phyloP scores from a whole-genome alignment of 2,329 filamentous ascomycete species.

The Tolypocladium sp. region DNA sequence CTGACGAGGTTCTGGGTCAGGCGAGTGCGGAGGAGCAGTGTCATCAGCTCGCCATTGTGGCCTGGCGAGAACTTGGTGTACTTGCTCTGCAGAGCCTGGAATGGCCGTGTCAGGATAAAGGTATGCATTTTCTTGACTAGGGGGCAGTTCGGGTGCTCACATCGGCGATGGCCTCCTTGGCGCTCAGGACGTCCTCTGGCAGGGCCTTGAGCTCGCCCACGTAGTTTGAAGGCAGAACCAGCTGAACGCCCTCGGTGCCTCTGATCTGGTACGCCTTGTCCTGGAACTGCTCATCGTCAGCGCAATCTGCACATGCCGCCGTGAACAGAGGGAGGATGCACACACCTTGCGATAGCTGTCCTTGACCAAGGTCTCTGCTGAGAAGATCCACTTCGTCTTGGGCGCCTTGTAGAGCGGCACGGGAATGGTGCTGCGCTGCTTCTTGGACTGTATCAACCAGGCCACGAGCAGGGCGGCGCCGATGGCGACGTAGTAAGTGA shows the following conservation, averaged over 20 bases:
- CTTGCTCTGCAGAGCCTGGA: slow-evolving; percentile 37
- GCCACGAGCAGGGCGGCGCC: slow-evolving; percentile 23
- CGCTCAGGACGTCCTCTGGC: slow-evolving; percentile 38
- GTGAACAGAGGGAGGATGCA: neutral
- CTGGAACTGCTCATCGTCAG: slow-evolving; percentile 28
- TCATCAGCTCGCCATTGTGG: slow-evolving; percentile 33
- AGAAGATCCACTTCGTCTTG: slow-evolving; percentile 41
- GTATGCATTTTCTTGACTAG: neutral
- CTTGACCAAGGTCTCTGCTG: slow-evolving; percentile 35
- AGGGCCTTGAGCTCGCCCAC: slow-evolving; percentile 37
- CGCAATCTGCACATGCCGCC: neutral
- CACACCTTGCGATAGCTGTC: slow-evolving; percentile 40
- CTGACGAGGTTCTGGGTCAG: slow-evolving; percentile 37
- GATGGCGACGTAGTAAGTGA: slow-evolving; percentile 33
- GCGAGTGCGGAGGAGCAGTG: slow-evolving; percentile 34
- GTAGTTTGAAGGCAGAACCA: slow-evolving; percentile 34
- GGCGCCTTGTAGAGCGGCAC: slow-evolving; percentile 39
- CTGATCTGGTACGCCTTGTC: slow-evolving; percentile 41
- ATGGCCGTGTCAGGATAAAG: neutral
- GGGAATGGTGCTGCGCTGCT: slow-evolving; percentile 17
- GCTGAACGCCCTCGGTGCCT: slow-evolving; percentile 39
- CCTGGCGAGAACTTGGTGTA: slow-evolving; percentile 42
- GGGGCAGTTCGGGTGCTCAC: slow-evolving; percentile 14
- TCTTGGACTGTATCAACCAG: slow-evolving; percentile 28
- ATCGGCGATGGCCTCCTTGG: slow-evolving; percentile 38